These are phyloP conservation scores for Chenopodium berlandieri DNA, from an alignment of 148 eudicot species.

Conservation along the genomic window DNA sequence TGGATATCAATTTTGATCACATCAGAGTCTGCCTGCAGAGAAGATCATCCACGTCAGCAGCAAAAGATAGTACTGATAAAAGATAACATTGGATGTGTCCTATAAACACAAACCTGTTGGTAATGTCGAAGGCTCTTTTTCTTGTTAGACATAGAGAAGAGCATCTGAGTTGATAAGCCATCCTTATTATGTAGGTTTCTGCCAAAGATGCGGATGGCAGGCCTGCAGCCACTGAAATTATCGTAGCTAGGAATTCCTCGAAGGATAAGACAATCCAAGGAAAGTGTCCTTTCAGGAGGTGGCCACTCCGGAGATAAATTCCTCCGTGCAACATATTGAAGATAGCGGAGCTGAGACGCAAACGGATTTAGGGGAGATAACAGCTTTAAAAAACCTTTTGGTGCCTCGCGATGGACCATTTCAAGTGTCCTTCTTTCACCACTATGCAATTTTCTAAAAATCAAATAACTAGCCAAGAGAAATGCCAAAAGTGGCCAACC, in stretches of 20 bases:
- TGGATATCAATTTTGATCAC: constrained; percentile 95
- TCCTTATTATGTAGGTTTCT: constrained; percentile 86
- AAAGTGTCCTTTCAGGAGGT: constrained; percentile 82
- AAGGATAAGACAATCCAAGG: constrained; percentile 92
- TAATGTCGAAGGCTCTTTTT: constrained; percentile 74
- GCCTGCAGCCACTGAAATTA: constrained; percentile 81
- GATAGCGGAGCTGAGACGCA: constrained; percentile 95
- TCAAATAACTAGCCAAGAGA: constrained; percentile 78
- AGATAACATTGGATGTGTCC: not conserved
- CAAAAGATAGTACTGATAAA: constrained; percentile 4
- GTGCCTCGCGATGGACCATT: constrained; percentile 91
- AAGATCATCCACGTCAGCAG: constrained; percentile 19
- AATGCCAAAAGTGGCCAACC: constrained; percentile 96
- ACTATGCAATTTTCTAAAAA: constrained; percentile 74
- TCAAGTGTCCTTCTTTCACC: constrained; percentile 92
- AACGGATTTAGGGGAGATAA: constrained; percentile 89
- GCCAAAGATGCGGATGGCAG: constrained; percentile 87
- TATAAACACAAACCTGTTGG: constrained; percentile 52
- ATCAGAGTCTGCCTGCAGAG: constrained; percentile 87
- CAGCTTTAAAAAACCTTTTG: constrained; percentile 80
- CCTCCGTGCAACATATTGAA: constrained; percentile 90
- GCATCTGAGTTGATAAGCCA: constrained; percentile 81
- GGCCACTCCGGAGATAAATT: constrained; percentile 95
- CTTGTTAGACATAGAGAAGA: constrained; percentile 87
- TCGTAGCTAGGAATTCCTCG: constrained; percentile 87